Evolutionary conservation across 148 eudicot species (phyloP).

Genomic region (Camellia granthamiana): DNA sequence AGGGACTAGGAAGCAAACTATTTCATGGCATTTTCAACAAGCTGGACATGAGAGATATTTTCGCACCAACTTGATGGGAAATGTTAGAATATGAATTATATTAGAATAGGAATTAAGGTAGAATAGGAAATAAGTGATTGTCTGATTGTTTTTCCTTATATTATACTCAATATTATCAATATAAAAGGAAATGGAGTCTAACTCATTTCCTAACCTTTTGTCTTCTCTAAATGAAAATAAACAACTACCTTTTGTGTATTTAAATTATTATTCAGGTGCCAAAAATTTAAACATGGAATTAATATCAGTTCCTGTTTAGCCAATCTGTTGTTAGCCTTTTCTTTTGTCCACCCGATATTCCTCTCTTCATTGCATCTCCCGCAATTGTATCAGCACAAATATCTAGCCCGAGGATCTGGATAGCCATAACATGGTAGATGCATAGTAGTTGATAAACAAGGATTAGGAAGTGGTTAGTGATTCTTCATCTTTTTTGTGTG

Average conservation of each 20-base stretch:
- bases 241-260: not conserved
- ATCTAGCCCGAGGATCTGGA: conserved; percentile 21
- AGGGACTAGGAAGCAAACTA: too few species aligned
- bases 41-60: too few species aligned
- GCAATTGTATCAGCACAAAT: conserved; percentile 19
- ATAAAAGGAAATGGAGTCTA: too few species aligned
- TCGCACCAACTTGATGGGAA: too few species aligned
- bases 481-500: not conserved
- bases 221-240: too few species aligned
- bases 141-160: too few species aligned
- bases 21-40: too few species aligned
- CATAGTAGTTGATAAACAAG: not conserved
- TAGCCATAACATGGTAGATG: not conserved
- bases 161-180: too few species aligned
- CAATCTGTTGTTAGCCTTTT: conserved; percentile 23
- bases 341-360: conserved; percentile 21
- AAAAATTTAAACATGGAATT: not conserved
- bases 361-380: conserved; percentile 22
- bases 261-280: not conserved
- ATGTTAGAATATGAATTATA: too few species aligned
- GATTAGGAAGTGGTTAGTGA: not conserved
- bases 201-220: too few species aligned
- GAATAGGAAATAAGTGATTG: too few species aligned
- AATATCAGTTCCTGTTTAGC: not conserved
- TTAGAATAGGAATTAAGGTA: too few species aligned